phyloP scores from a whole-genome alignment of 768 basidiomycete genomes.

The Tricholoma hemisulphureum region DNA sequence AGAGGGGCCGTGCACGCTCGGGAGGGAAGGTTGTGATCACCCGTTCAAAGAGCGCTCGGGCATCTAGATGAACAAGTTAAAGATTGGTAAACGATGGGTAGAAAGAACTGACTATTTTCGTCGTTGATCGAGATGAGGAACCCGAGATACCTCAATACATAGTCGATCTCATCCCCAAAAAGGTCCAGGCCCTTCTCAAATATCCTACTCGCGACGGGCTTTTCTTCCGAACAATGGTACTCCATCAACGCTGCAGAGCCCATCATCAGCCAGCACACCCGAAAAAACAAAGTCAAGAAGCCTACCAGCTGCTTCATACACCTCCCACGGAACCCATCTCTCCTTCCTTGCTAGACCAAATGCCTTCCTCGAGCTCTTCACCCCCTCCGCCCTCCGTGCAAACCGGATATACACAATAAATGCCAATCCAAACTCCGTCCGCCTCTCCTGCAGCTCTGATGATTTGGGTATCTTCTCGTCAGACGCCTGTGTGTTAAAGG shows the following conservation, averaged over 20 bases:
- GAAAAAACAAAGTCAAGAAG: slow-evolving; percentile 3
- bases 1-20: slow-evolving; percentile 79
- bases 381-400: slow-evolving; percentile 81
- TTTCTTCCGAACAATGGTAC: slow-evolving; percentile 83
- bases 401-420: slow-evolving; percentile 95
- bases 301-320: slow-evolving; percentile 88
- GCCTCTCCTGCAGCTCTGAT: slow-evolving; percentile 56
- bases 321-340: slow-evolving; percentile 83
- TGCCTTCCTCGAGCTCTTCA: slow-evolving; percentile 71
- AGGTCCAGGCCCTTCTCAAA: slow-evolving; percentile 90
- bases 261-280: neutral
- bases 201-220: slow-evolving; percentile 79
- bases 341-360: slow-evolving; percentile 82
- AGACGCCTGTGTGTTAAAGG: slow-evolving; percentile 48
- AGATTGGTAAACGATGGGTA: slow-evolving; percentile 1
- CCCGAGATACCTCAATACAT: slow-evolving; percentile 83
- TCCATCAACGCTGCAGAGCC: slow-evolving; percentile 78
- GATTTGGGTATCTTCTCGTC: slow-evolving; percentile 54
- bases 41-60: slow-evolving; percentile 91
- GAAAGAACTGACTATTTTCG: slow-evolving; percentile 73
- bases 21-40: slow-evolving; percentile 75
- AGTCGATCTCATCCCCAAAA: slow-evolving; percentile 81
- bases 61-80: slow-evolving; percentile 73
- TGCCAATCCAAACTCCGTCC: slow-evolving; percentile 73
- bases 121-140: slow-evolving; percentile 96